Evolutionary conservation across 202 grass and related monocot species (phyloP).

Genomic region (Carex arenaria): DNA sequence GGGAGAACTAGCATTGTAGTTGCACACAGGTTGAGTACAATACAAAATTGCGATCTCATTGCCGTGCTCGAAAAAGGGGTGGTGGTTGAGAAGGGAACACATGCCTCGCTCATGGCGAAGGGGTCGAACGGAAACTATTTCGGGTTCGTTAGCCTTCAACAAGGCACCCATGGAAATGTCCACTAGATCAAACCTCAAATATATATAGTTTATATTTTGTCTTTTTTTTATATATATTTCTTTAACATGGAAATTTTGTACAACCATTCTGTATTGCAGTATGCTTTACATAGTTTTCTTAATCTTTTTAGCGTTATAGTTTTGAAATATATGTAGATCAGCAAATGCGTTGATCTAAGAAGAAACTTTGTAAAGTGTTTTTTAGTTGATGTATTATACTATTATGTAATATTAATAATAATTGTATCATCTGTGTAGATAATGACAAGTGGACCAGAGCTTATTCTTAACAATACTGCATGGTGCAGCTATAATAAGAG

Average conservation of each 20-base stretch:
- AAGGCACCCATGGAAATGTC: conserved; percentile 37
- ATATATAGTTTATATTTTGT: background rate
- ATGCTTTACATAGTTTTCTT: conserved; percentile 9
- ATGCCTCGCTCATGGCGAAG: conserved; percentile 82
- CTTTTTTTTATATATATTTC: background rate
- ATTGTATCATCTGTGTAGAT: background rate
- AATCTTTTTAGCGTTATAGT: background rate
- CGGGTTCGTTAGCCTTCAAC: conserved; percentile 69
- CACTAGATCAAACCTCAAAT: conserved; percentile 13
- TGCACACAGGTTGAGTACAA: conserved; percentile 78
- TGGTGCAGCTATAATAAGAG: too few relatives aligned
- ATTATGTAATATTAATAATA: background rate
- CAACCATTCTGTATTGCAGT: background rate
- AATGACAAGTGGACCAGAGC: too few relatives aligned
- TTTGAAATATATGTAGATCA: background rate
- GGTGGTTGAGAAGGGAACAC: conserved; percentile 80
- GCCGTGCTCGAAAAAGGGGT: conserved; percentile 77
- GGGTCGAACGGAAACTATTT: conserved; percentile 57
- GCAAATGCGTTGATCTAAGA: background rate
- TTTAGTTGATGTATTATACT: background rate
- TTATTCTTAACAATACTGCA: too few relatives aligned
- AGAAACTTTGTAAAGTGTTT: background rate
- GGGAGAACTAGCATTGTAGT: conserved; percentile 82
- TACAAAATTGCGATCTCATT: conserved; percentile 75
- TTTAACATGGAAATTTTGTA: conserved; percentile 18